These are phyloP conservation scores for Rhododendron simsii DNA, from an alignment of 148 eudicot genomes.

Conservation along the genomic window DNA sequence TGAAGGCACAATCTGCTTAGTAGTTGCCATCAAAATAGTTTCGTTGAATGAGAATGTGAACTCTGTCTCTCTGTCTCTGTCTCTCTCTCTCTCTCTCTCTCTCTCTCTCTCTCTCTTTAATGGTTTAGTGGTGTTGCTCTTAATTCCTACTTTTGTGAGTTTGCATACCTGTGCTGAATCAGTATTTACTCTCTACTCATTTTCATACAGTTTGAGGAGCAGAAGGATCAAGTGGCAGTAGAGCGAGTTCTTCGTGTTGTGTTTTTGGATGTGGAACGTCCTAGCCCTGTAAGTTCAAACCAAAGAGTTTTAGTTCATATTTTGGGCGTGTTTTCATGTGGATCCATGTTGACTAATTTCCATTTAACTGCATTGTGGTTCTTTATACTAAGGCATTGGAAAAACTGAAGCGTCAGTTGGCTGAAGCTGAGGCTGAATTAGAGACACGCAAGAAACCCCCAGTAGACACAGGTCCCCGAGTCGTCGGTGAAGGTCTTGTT, in stretches of 20 bases:
- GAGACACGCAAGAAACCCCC: constrained; percentile 48
- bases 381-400: constrained; percentile 35
- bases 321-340: constrained; percentile 28
- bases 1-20: not conserved
- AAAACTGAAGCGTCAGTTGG: constrained; percentile 49
- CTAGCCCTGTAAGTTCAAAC: constrained; percentile 26
- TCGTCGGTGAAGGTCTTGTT: constrained; percentile 55
- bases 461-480: constrained; percentile 35
- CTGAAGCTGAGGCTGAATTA: constrained; percentile 56
- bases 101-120: no score
- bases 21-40: not conserved
- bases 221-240: constrained; percentile 47
- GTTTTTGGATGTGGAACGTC: constrained; percentile 43
- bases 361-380: not conserved
- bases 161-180: not conserved
- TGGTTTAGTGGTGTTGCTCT: not conserved
- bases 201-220: constrained; percentile 51
- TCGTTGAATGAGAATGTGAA: not conserved
- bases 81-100: not conserved
- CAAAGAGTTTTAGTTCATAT: constrained; percentile 11
- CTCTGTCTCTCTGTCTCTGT: not conserved
- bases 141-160: not conserved
- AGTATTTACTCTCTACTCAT: not conserved
- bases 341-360: constrained; percentile 8
- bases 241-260: constrained; percentile 52